Percentiles rank a stretch among this genome's conserved stretches.
phyloP scores from a whole-genome alignment of 345 rosid species.

The Punica granatum region DNA sequence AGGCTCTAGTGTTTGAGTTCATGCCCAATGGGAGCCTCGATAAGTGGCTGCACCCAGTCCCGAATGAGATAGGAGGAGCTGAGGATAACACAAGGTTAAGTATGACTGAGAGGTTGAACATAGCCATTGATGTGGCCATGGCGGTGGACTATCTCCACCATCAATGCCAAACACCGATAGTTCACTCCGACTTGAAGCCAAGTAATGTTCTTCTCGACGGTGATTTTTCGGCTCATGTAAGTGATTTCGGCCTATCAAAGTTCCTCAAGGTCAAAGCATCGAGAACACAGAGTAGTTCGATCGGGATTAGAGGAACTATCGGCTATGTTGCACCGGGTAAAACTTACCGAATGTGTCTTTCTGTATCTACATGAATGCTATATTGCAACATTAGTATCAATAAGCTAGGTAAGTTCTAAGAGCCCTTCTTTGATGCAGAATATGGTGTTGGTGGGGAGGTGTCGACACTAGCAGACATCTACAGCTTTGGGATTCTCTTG shows the following conservation, averaged over 20 bases:
- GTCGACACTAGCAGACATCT: background rate
- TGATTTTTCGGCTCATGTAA: slow-evolving; percentile 6
- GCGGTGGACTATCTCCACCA: slow-evolving; percentile 17
- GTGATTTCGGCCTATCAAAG: slow-evolving; percentile 18
- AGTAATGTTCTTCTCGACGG: slow-evolving; percentile 19
- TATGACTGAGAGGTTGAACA: slow-evolving; percentile 1
- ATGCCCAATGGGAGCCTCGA: slow-evolving; percentile 20
- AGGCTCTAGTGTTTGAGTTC: slow-evolving; percentile 21
- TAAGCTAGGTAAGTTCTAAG: background rate
- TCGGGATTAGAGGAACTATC: slow-evolving; percentile 11
- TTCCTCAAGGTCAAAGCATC: background rate
- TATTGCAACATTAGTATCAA: too few relatives aligned
- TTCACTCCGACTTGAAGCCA: slow-evolving; percentile 20
- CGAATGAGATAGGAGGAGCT: background rate
- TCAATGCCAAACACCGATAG: background rate
- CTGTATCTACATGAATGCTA: background rate
- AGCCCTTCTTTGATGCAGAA: background rate
- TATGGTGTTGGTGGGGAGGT: background rate
- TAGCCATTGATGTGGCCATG: slow-evolving; percentile 13
- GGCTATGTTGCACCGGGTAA: slow-evolving; percentile 26
- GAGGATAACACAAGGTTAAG: background rate
- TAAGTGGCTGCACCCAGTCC: slow-evolving; percentile 13
- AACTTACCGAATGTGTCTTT: background rate
- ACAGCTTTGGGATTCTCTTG: slow-evolving; percentile 16
- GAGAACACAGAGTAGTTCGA: background rate